Percentiles rank a stretch among this genome's conserved stretches.
Conservation (phyloP, 2,329 filamentous ascomycete species). For the Colletotrichum melonis region DNA sequence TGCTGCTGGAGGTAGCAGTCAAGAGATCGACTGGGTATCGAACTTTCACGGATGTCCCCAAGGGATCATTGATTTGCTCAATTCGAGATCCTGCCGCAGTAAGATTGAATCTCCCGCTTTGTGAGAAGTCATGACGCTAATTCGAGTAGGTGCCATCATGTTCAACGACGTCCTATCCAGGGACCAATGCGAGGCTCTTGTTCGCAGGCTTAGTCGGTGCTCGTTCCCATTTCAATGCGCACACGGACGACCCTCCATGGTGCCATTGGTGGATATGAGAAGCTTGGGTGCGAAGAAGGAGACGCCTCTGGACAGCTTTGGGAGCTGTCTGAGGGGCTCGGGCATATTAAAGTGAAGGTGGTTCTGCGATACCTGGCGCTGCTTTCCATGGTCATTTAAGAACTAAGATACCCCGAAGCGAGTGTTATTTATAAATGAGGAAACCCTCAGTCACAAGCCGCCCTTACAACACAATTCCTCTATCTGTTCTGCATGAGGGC, state of each 20-base stretch:
- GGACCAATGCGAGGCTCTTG: constrained; percentile 68
- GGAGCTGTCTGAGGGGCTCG: constrained; percentile 28
- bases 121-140: constrained; percentile 23
- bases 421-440: too few species aligned
- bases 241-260: constrained; percentile 78
- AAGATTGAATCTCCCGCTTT: constrained; percentile 35
- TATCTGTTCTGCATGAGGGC: too few species aligned
- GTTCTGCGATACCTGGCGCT: background rate
- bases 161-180: constrained; percentile 78
- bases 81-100: constrained; percentile 82
- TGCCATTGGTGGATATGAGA: constrained; percentile 68
- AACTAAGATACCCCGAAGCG: constrained; percentile 6
- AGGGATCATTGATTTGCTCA: constrained; percentile 80
- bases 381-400: background rate
- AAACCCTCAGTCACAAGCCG: too few species aligned
- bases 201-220: constrained; percentile 69
- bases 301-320: constrained; percentile 13
- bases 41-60: constrained; percentile 77
- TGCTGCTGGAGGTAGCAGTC: background rate
- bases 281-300: background rate
- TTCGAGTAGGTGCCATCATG: constrained; percentile 74
- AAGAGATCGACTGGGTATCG: constrained; percentile 64
- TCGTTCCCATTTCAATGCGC: constrained; percentile 86
- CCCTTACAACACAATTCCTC: too few species aligned
- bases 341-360: background rate